A percentile compares a stretch with the other conserved stretches of the same genome.
Conservation (phyloP, 805 yeast genomes). For the Sugiyamaella lignohabitans region DNA sequence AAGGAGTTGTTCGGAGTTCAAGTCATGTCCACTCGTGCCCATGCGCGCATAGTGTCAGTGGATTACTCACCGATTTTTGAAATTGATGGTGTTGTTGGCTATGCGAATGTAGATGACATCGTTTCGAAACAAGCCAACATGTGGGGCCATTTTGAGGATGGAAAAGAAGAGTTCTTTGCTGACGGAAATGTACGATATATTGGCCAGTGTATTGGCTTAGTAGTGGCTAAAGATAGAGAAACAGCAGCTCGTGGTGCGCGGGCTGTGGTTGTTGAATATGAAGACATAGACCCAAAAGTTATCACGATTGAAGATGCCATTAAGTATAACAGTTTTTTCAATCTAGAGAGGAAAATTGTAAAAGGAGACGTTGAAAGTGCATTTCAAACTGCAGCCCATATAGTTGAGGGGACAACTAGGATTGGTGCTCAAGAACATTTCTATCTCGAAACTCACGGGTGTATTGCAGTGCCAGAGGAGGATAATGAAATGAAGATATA, state of each 20-base stretch:
- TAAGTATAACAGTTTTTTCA: conserved; percentile 36
- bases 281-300: conserved; percentile 34
- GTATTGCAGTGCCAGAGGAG: conserved; percentile 41
- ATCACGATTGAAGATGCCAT: conserved; percentile 42
- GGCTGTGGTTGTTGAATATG: conserved; percentile 38
- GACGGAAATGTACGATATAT: conserved; percentile 37
- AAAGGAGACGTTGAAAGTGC: conserved; percentile 39
- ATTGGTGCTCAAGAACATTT: conserved; percentile 47
- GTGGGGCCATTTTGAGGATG: conserved; percentile 41
- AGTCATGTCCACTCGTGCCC: conserved; percentile 39
- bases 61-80: conserved; percentile 36
- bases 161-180: conserved; percentile 41
- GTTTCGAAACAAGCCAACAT: conserved; percentile 33
- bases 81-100: conserved; percentile 40
- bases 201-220: conserved; percentile 41
- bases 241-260: conserved; percentile 40
- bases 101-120: conserved; percentile 37
- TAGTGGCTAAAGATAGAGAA: conserved; percentile 36
- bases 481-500: conserved; percentile 42
- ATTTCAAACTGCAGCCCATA: conserved; percentile 30
- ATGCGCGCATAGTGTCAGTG: conserved; percentile 38
- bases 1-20: conserved; percentile 41
- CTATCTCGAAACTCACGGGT: conserved; percentile 43
- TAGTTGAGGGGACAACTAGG: conserved; percentile 36
- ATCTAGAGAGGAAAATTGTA: conserved; percentile 30